Evolutionary conservation across 768 basidiomycete genomes (phyloP).

Genomic region (Termitomyces sp.): DNA sequence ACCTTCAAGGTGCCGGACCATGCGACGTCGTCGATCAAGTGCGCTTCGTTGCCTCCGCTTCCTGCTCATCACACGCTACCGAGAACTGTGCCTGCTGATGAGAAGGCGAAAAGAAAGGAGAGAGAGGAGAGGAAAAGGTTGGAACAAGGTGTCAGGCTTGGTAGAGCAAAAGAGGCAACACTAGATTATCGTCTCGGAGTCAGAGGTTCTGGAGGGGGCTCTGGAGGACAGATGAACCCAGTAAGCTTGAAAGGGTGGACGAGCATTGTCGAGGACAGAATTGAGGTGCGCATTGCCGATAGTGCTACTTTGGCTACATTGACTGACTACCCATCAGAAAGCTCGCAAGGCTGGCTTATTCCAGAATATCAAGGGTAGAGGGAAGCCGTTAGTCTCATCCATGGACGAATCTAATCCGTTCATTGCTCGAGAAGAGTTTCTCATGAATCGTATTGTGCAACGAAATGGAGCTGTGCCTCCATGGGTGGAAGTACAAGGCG

Average conservation of each 20-base stretch:
- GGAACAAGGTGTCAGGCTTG: constrained; percentile 49
- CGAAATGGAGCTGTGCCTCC: constrained; percentile 78
- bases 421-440: constrained; percentile 71
- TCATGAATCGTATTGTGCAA: constrained; percentile 84
- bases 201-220: constrained; percentile 17
- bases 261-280: constrained; percentile 69
- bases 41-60: constrained; percentile 38
- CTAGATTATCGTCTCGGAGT: constrained; percentile 73
- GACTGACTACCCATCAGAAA: constrained; percentile 32
- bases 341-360: constrained; percentile 66
- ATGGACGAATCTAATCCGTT: constrained; percentile 44
- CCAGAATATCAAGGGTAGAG: constrained; percentile 63
- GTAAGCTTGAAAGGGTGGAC: constrained; percentile 70
- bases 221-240: constrained; percentile 40
- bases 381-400: constrained; percentile 31
- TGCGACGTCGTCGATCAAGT: constrained; percentile 43
- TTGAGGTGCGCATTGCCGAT: constrained; percentile 48
- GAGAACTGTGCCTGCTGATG: constrained; percentile 18
- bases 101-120: constrained; percentile 36
- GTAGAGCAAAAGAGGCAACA: constrained; percentile 62
- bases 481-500: constrained; percentile 80
- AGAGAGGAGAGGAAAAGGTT: constrained; percentile 47
- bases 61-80: constrained; percentile 11
- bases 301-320: background rate
- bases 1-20: constrained; percentile 59